Percentiles rank a stretch among this genome's conserved stretches.
Evolutionary conservation across 2,329 filamentous ascomycete genomes (phyloP).

Genomic region (Ceratocystis lukuohia): DNA sequence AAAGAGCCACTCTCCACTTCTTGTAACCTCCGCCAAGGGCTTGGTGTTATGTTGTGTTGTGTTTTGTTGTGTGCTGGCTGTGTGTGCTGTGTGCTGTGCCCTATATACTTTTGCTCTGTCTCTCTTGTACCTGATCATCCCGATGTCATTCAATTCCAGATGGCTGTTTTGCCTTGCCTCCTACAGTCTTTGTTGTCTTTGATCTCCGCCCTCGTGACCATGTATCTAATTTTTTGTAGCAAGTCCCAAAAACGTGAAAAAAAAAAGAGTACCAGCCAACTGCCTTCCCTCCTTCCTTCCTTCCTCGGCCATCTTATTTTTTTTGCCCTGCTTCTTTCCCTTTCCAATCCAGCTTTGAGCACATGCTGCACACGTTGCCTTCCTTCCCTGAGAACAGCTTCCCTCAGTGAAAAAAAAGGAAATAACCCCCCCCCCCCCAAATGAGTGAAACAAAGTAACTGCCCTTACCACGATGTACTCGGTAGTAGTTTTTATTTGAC

Average conservation of each 20-base stretch:
- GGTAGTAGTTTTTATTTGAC: background rate
- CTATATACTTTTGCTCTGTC: background rate
- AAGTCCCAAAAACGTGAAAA: background rate
- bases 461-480: background rate
- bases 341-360: conserved; percentile 1
- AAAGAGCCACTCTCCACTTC: conserved; percentile 1
- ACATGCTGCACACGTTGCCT: conserved; percentile 1
- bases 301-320: conserved; percentile 2
- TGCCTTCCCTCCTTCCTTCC: background rate
- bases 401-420: background rate
- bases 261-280: background rate
- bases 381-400: background rate
- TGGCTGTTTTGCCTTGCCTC: background rate
- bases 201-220: background rate
- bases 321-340: background rate
- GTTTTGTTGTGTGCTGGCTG: background rate
- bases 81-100: background rate
- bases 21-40: background rate
- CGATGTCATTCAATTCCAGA: conserved; percentile 2
- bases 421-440: background rate
- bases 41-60: background rate
- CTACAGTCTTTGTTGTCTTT: background rate
- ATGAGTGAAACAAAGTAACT: background rate
- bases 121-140: conserved; percentile 2
- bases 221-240: background rate